Percentiles rank a stretch among this genome's conserved stretches.
phyloP scores from a whole-genome alignment of 2,329 filamentous ascomycete species.

The Colletotrichum sp. region DNA sequence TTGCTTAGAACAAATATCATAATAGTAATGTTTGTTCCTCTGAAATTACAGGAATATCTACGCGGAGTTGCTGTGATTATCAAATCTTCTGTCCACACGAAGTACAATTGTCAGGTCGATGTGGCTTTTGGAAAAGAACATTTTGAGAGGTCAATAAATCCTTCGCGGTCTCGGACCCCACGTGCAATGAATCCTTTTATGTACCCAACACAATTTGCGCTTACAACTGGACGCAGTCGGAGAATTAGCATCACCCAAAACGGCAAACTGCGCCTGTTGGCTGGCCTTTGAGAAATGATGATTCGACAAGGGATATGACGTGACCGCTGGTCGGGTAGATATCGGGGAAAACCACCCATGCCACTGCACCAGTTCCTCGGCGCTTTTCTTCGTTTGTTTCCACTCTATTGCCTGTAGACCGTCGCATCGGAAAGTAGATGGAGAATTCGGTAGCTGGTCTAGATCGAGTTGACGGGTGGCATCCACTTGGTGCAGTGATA shows the following conservation, averaged over 20 bases:
- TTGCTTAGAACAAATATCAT: not conserved
- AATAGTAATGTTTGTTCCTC: not conserved
- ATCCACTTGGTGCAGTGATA: conserved; percentile 14
- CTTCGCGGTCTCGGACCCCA: not conserved
- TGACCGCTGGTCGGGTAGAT: conserved; percentile 3
- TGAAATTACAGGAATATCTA: rapidly evolving
- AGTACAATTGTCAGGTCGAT: rapidly evolving
- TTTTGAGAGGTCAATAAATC: not conserved
- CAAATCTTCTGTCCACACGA: not conserved
- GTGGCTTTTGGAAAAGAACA: not conserved
- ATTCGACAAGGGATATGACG: conserved; percentile 1
- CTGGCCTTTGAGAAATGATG: not conserved
- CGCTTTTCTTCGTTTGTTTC: not conserved
- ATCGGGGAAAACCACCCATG: not conserved
- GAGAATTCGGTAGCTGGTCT: not conserved
- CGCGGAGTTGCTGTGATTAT: not conserved
- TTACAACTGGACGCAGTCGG: rapidly evolving
- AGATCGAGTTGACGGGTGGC: not conserved
- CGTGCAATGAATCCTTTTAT: not conserved
- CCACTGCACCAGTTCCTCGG: not conserved
- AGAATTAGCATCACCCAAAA: not conserved
- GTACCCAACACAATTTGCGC: not conserved
- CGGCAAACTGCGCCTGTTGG: not conserved
- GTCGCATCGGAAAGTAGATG: not conserved
- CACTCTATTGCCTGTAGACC: not conserved